phyloP scores from a whole-genome alignment of 179 eudicot genomes.

The Spinacia oleracea region DNA sequence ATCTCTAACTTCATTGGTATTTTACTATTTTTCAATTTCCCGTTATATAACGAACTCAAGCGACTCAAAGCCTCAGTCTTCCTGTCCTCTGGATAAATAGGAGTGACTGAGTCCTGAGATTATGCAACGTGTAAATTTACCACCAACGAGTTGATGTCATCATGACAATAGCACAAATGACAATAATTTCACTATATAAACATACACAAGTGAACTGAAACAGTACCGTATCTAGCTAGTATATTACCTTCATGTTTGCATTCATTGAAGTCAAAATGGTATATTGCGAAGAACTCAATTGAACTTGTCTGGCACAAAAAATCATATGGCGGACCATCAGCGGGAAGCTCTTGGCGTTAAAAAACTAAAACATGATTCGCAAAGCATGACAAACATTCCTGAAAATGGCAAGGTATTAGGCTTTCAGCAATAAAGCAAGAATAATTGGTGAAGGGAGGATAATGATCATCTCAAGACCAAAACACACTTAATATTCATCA shows the following conservation, averaged over 20 bases:
- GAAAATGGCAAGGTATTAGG: too few species aligned
- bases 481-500: neutral
- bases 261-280: slow-evolving; percentile 87
- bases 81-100: slow-evolving; percentile 98
- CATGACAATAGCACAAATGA: neutral
- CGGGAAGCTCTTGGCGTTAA: slow-evolving; percentile 65
- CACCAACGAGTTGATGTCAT: slow-evolving; percentile 17
- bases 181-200: neutral
- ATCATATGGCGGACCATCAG: slow-evolving; percentile 58
- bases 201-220: neutral
- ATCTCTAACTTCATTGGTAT: slow-evolving; percentile 48
- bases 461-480: neutral
- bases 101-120: slow-evolving; percentile 98
- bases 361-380: neutral
- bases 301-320: slow-evolving; percentile 92
- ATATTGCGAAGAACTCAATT: slow-evolving; percentile 81
- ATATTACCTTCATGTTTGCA: slow-evolving; percentile 83
- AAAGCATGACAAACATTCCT: neutral
- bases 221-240: neutral
- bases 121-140: slow-evolving; percentile 52
- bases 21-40: slow-evolving; percentile 41
- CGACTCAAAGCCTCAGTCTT: slow-evolving; percentile 64
- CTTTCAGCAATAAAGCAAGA: neutral
- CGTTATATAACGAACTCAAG: slow-evolving; percentile 43
- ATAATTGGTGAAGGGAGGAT: neutral